Percentiles rank a stretch among this genome's conserved stretches.
These are phyloP conservation scores for Arabis alpina DNA, from an alignment of 345 rosid genomes.

Conservation along the genomic window DNA sequence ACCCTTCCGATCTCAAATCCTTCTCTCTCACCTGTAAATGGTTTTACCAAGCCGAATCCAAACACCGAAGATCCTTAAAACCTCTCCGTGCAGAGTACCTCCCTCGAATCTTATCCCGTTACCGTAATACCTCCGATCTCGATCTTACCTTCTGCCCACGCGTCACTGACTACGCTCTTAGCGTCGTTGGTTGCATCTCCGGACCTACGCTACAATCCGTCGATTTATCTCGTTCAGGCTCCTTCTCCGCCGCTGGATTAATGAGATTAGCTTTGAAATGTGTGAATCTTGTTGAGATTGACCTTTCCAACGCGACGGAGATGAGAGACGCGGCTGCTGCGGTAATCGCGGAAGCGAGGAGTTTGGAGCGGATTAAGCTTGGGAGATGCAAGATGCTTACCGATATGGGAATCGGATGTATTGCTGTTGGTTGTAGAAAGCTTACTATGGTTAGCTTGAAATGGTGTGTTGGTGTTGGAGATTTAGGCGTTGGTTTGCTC, in stretches of 20 bases:
- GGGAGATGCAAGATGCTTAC: slow-evolving; percentile 54
- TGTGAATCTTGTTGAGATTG: slow-evolving; percentile 43
- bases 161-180: slow-evolving; percentile 43
- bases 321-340: slow-evolving; percentile 51
- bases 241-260: slow-evolving; percentile 49
- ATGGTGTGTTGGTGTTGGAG: slow-evolving; percentile 56
- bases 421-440: slow-evolving; percentile 55
- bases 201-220: slow-evolving; percentile 42
- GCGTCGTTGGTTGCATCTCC: slow-evolving; percentile 39
- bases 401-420: slow-evolving; percentile 59
- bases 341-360: slow-evolving; percentile 51
- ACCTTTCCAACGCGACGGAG: slow-evolving; percentile 49
- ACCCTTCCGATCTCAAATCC: slow-evolving; percentile 49
- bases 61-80: slow-evolving; percentile 43
- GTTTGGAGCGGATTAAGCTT: slow-evolving; percentile 45
- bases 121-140: slow-evolving; percentile 44
- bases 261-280: slow-evolving; percentile 43
- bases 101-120: slow-evolving; percentile 37
- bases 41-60: slow-evolving; percentile 46
- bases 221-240: slow-evolving; percentile 47
- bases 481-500: slow-evolving; percentile 55
- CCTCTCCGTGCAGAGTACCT: slow-evolving; percentile 49
- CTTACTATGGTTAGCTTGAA: slow-evolving; percentile 49
- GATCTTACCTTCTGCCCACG: slow-evolving; percentile 55
- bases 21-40: slow-evolving; percentile 51